Conservation (phyloP, 2,329 filamentous ascomycete genomes). For the Fusarium acutatum region DNA sequence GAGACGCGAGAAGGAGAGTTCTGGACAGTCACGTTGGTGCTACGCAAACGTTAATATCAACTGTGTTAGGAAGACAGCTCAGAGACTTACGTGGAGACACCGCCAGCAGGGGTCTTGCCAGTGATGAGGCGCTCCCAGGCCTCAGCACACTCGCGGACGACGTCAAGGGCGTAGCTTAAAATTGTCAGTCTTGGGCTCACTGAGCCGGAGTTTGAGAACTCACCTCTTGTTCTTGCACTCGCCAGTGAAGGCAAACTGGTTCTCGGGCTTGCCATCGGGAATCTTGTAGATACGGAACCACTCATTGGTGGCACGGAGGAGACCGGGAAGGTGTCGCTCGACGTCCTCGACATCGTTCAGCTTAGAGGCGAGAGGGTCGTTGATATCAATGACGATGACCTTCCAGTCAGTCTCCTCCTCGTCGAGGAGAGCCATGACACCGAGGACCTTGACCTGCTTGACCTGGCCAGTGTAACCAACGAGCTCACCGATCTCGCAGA, state of each 20-base stretch:
- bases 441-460: conserved; percentile 99
- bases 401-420: conserved; percentile 99
- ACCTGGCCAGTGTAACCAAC: conserved; percentile 95
- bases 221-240: conserved; percentile 99
- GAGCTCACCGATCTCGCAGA: conserved; percentile 99
- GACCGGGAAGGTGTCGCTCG: conserved; percentile 95
- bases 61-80: no score
- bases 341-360: conserved; percentile 99
- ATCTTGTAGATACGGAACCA: conserved; percentile 99
- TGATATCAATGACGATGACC: conserved; percentile 99
- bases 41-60: conserved; percentile 52
- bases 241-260: conserved; percentile 99
- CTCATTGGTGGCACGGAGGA: conserved; percentile 97
- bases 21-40: conserved; percentile 80
- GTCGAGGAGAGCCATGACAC: conserved; percentile 98
- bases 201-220: conserved; percentile 35
- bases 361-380: conserved; percentile 95
- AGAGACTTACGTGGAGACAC: conserved; percentile 79
- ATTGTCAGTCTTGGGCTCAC: conserved; percentile 14
- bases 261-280: conserved; percentile 99
- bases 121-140: conserved; percentile 97
- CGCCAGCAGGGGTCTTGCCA: conserved; percentile 82
- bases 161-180: conserved; percentile 86
- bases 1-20: conserved; percentile 78
- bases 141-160: conserved; percentile 94